Evolutionary conservation across 352 stramenopile genomes (phyloP), one percentile per base, ranked within the genome.

Genomic region (Pythium insidiosum): DNA sequence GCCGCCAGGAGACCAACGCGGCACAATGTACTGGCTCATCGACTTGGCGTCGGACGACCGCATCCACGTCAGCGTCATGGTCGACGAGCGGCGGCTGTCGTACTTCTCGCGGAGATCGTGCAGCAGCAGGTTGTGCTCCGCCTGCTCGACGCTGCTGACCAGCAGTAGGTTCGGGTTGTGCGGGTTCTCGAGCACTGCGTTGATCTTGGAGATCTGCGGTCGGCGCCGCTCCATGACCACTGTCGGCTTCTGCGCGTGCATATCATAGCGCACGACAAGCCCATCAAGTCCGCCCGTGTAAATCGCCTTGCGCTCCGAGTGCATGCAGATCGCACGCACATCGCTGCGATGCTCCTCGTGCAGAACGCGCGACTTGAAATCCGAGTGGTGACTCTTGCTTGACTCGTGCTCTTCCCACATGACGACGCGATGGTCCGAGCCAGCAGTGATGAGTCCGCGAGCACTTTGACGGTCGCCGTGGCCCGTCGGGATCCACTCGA

Each of bases 11-110:
- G 78, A 89, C 81, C 81, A 94, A 11, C 81, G 71, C 35, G 81
- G 81, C 36, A 90, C 76, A 25, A 91, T 81, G 42, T 89, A 90
- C 60, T 90, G 76, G 54, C 78, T 94, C 66, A 84, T 89, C 4
- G 73, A 67, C 43, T 60, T 58, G 15, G 68, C 42, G 38, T 83
- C 72, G 28, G 72, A 60, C 36, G 61, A 53, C 37, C 68, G 66
- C 42, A 73, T 13, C 69, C 64, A 83, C 21, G 68, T 66, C 9
- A 93, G 58, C n/a, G 68, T 80, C 70, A 89, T 87, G 11, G 60
- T 64, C 3, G 58, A 47, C n/a, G n/a, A n/a, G n/a, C n/a, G n/a
- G 21, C 44, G 37, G 11, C 52, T 49, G 23, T 44, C 46, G 33
- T 81, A 70, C 12, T 59, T 66, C 47, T 84, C 56, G 28, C 81